Percentiles rank a stretch among this genome's conserved stretches.
These are phyloP conservation scores for Oryza punctata DNA, from an alignment of 176 grass and related monocot species.

Conservation along the genomic window DNA sequence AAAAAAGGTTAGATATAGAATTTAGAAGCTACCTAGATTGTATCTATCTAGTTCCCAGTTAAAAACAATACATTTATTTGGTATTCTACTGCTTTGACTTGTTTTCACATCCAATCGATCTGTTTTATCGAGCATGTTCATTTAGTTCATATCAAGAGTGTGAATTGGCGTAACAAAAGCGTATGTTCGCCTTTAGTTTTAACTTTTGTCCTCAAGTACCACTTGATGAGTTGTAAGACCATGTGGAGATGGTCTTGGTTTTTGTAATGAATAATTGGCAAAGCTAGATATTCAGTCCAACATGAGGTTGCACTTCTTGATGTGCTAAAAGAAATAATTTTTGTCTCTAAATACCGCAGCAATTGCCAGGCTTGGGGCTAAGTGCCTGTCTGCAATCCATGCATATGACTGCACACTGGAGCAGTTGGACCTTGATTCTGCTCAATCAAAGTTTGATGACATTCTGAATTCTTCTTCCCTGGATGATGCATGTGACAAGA, in stretches of 20 bases:
- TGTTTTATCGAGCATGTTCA: neutral
- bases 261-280: too few relatives aligned
- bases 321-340: slow-evolving; percentile 1
- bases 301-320: neutral
- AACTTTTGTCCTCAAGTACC: neutral
- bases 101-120: neutral
- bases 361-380: slow-evolving; percentile 83
- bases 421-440: slow-evolving; percentile 62
- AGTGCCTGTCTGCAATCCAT: slow-evolving; percentile 87
- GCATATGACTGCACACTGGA: slow-evolving; percentile 82
- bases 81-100: neutral
- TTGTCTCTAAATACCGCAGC: slow-evolving; percentile 47
- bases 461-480: slow-evolving; percentile 90
- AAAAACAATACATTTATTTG: neutral
- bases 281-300: neutral
- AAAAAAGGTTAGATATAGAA: neutral
- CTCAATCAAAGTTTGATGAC: slow-evolving; percentile 86
- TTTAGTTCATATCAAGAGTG: neutral
- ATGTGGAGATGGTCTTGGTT: neutral
- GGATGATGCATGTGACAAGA: slow-evolving; percentile 69
- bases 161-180: neutral
- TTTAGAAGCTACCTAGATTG: slow-evolving; percentile 5
- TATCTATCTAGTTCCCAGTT: neutral
- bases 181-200: neutral
- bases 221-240: neutral